A percentile compares a stretch with the other conserved stretches of the same genome.
Evolutionary conservation across 2,329 filamentous ascomycete species (phyloP).

Genomic region (Stachybotrys chartarum): DNA sequence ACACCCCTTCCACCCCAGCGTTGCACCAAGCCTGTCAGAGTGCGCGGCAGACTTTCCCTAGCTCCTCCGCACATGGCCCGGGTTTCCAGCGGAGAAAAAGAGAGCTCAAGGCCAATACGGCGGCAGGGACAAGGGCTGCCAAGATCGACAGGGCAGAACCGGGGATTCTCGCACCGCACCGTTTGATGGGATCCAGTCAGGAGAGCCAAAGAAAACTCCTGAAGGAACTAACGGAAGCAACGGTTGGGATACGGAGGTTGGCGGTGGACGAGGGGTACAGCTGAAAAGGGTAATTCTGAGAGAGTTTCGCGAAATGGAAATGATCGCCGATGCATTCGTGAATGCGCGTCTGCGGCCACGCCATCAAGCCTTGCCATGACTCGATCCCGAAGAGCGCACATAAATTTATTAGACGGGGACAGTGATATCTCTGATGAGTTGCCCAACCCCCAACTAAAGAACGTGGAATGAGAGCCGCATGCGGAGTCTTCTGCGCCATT

Average conservation of each 20-base stretch:
- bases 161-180: too few species aligned
- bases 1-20: neutral
- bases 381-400: neutral
- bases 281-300: neutral
- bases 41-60: neutral
- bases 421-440: too few species aligned
- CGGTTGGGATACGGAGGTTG: neutral
- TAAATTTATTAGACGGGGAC: neutral
- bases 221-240: neutral
- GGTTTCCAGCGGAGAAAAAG: neutral
- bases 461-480: too few species aligned
- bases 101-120: too few species aligned
- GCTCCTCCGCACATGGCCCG: neutral
- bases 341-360: neutral
- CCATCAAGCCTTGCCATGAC: neutral
- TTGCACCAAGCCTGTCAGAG: neutral
- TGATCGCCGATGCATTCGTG: neutral
- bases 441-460: too few species aligned
- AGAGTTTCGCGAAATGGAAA: neutral
- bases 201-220: too few species aligned
- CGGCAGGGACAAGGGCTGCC: neutral
- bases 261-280: neutral
- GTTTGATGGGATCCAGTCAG: too few species aligned
- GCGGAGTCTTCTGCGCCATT: too few species aligned
- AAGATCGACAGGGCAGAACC: neutral